Conservation (phyloP, 140 eudicot genomes). For the Stevia rebaudiana region DNA sequence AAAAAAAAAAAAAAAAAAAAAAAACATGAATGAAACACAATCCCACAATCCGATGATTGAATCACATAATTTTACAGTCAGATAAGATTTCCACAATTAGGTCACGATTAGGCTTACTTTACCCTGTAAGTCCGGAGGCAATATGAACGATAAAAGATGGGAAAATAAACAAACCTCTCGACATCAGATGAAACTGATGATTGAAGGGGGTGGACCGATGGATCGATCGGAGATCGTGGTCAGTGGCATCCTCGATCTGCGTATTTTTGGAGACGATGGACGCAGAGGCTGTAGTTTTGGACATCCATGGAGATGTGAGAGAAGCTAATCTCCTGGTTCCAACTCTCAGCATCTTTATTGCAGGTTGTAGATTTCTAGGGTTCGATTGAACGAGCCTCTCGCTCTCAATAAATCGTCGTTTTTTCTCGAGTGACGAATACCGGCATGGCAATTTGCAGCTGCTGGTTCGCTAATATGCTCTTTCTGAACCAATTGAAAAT, state of each 20-base stretch:
- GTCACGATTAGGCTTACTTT: neutral
- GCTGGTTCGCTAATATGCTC: no score
- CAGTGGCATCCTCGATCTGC: conserved; percentile 19
- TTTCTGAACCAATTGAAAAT: no score
- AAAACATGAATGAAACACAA: neutral
- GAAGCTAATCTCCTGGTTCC: conserved; percentile 30
- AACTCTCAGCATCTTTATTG: conserved; percentile 25
- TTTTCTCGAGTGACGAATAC: no score
- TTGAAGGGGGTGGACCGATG: neutral
- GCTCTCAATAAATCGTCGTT: no score
- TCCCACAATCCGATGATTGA: neutral
- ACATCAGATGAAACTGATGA: conserved; percentile 5
- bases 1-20: neutral
- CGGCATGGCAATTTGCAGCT: no score
- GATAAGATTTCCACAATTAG: neutral
- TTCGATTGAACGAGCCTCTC: no score
- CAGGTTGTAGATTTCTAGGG: no score
- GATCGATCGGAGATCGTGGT: conserved; percentile 18
- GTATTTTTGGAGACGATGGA: conserved; percentile 14
- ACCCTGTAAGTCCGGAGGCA: neutral
- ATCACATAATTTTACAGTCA: neutral
- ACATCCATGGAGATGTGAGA: conserved; percentile 23
- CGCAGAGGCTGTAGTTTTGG: conserved; percentile 9
- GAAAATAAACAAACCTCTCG: conserved; percentile 23
- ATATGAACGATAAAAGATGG: neutral